A percentile compares a stretch with the other conserved stretches of the same genome.
Evolutionary conservation across 352 stramenopile genomes (phyloP).

Genomic region (Thalassiosira delicatula): DNA sequence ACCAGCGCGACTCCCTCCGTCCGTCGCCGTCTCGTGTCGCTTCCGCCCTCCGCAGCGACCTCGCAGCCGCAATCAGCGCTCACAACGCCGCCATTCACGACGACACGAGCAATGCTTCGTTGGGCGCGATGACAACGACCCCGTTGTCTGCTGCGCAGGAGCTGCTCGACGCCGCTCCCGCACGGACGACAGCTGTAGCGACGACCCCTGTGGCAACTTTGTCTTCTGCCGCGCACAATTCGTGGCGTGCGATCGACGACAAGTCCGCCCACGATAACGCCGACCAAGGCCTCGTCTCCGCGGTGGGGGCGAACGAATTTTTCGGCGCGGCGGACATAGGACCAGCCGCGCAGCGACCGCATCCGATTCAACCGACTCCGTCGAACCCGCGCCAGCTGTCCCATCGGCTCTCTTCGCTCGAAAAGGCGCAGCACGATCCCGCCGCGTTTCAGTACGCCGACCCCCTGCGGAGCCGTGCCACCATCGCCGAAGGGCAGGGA

Average conservation of each 20-base stretch:
- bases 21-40: too few relatives aligned
- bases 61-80: too few relatives aligned
- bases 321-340: background rate
- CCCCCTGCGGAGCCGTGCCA: slow-evolving; percentile 27
- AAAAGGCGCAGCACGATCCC: slow-evolving; percentile 30
- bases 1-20: too few relatives aligned
- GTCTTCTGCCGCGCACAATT: slow-evolving; percentile 1
- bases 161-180: slow-evolving; percentile 5
- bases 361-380: background rate
- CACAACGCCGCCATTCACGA: too few relatives aligned
- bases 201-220: background rate
- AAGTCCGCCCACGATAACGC: background rate
- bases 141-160: too few relatives aligned
- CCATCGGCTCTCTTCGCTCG: slow-evolving; percentile 25
- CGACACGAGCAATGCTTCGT: too few relatives aligned
- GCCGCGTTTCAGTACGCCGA: slow-evolving; percentile 39
- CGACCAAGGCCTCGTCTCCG: background rate
- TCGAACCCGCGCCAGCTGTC: slow-evolving; percentile 20
- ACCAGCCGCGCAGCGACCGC: background rate
- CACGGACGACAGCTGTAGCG: background rate
- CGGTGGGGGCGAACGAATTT: background rate
- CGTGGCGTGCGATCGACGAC: slow-evolving; percentile 13
- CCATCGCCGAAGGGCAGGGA: background rate
- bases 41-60: too few relatives aligned
- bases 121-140: too few relatives aligned